Percentiles rank a stretch among this genome's conserved stretches.
These are phyloP conservation scores for Acanthamoeba rhysodes DNA, from an alignment of 208 protist genomes.

Conservation along the genomic window DNA sequence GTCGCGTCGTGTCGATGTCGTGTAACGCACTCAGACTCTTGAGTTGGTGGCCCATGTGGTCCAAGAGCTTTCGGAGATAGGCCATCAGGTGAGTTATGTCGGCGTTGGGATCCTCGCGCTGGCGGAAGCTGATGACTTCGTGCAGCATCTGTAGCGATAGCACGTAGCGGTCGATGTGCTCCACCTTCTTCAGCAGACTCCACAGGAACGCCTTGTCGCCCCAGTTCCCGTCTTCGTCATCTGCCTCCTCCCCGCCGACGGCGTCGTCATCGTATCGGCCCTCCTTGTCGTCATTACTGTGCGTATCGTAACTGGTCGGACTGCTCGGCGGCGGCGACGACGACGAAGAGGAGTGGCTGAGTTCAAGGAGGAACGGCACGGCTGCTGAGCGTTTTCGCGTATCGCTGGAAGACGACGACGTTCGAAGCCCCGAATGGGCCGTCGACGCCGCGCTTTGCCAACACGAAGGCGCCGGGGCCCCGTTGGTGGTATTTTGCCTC, in stretches of 20 bases:
- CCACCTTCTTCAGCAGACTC: background rate
- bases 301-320: background rate
- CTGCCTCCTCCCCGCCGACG: background rate
- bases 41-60: background rate
- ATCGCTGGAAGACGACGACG: no score
- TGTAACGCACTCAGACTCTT: background rate
- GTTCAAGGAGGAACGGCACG: no score
- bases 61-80: background rate
- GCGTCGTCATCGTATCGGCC: background rate
- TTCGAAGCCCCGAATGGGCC: no score
- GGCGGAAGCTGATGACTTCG: background rate
- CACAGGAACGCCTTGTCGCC: background rate
- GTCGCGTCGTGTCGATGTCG: background rate
- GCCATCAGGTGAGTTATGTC: background rate
- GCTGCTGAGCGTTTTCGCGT: no score
- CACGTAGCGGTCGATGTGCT: slow-evolving; percentile 14
- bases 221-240: background rate
- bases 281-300: background rate
- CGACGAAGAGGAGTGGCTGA: no score
- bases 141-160: background rate
- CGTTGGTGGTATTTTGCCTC: background rate
- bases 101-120: background rate
- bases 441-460: background rate
- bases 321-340: no score
- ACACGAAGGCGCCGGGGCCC: background rate